These are phyloP conservation scores for Pneumocystis jirovecii DNA, from an alignment of 1,139 yeast species.

Conservation along the genomic window DNA sequence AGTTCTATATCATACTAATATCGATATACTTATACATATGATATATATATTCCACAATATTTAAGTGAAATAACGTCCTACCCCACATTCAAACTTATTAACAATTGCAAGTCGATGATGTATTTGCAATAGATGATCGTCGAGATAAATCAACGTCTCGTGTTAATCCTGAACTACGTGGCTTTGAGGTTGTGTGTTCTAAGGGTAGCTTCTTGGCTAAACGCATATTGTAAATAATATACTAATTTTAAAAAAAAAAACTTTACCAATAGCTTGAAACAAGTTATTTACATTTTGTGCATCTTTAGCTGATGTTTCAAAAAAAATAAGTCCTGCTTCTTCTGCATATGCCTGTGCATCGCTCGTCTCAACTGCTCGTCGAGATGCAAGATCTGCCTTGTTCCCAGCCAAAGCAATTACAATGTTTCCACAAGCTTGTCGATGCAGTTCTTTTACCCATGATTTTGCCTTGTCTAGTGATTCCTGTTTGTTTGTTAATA, in stretches of 20 bases:
- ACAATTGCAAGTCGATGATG: background rate
- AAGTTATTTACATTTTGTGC: conserved; percentile 69
- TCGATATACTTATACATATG: background rate
- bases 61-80: background rate
- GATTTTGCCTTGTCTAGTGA: conserved; percentile 81
- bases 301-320: conserved; percentile 89
- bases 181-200: background rate
- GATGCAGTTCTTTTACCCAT: conserved; percentile 90
- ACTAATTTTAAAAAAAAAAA: too few species aligned
- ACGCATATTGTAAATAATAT: background rate
- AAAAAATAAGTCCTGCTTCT: conserved; percentile 67
- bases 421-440: conserved; percentile 72
- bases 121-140: background rate
- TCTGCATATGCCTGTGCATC: conserved; percentile 44
- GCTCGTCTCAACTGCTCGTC: conserved; percentile 39
- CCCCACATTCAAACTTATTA: background rate
- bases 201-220: background rate
- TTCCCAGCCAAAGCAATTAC: conserved; percentile 78
- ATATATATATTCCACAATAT: background rate
- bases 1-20: background rate
- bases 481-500: conserved; percentile 13
- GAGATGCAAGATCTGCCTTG: conserved; percentile 52
- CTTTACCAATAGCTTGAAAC: conserved; percentile 58
- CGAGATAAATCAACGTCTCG: conserved; percentile 1
- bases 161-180: background rate